A percentile compares a stretch with the other conserved stretches of the same genome.
Evolutionary conservation across 2,329 filamentous ascomycete species (phyloP).

Genomic region (Beauveria sp.): DNA sequence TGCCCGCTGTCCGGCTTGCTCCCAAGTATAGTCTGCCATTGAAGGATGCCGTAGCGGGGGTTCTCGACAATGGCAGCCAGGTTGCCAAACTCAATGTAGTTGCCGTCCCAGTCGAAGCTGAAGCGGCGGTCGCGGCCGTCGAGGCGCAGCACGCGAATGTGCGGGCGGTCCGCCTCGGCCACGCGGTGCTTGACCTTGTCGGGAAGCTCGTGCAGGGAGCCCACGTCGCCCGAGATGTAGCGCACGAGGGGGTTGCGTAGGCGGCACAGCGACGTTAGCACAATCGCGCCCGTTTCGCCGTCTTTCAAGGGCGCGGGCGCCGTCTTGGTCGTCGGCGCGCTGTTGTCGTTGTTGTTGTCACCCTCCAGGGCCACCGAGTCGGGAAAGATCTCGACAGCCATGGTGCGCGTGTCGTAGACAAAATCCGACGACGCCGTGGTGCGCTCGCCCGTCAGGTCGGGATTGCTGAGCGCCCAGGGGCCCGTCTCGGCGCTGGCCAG

Average conservation of each 20-base stretch:
- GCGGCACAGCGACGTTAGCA: conserved; percentile 34
- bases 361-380: conserved; percentile 10
- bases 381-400: conserved; percentile 30
- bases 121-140: conserved; percentile 34
- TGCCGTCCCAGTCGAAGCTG: conserved; percentile 34
- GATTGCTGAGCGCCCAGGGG: conserved; percentile 26
- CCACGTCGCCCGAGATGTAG: conserved; percentile 36
- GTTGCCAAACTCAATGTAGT: conserved; percentile 29
- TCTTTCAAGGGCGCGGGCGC: conserved; percentile 17
- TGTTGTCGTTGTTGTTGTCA: background rate
- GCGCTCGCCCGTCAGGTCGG: conserved; percentile 19
- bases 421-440: conserved; percentile 23
- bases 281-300: conserved; percentile 29
- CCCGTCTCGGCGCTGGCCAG: conserved; percentile 37
- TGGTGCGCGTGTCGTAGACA: conserved; percentile 29
- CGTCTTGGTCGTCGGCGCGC: background rate
- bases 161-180: conserved; percentile 15
- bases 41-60: conserved; percentile 23
- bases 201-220: conserved; percentile 30
- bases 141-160: conserved; percentile 29
- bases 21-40: conserved; percentile 35
- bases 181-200: conserved; percentile 13
- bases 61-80: conserved; percentile 20
- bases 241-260: conserved; percentile 36
- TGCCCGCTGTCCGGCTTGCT: background rate